Evolutionary conservation across 2,329 filamentous ascomycete species (phyloP).

Genomic region (Colletotrichum sidae): DNA sequence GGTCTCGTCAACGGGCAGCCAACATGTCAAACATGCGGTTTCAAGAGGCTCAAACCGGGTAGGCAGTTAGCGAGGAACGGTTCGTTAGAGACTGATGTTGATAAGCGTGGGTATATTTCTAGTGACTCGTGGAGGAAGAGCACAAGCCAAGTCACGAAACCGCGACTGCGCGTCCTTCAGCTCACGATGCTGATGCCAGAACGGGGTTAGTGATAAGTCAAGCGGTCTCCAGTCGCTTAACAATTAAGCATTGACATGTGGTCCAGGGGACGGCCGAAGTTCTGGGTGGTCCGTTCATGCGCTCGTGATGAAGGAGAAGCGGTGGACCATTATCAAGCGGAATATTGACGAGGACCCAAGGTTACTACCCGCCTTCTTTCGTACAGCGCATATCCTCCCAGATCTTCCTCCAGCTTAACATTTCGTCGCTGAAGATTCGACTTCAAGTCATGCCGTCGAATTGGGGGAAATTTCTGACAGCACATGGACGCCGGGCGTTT

Average conservation of each 20-base stretch:
- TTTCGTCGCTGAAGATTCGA: neutral
- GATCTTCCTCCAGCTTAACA: neutral
- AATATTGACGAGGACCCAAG: constrained; percentile 8
- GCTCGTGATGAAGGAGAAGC: constrained; percentile 12
- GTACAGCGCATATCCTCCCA: constrained; percentile 1
- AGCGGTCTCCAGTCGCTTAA: neutral
- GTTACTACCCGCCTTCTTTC: too few relatives aligned
- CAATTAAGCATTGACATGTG: constrained; percentile 22
- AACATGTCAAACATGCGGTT: too few relatives aligned
- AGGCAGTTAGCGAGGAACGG: constrained; percentile 7
- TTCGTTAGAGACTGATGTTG: constrained; percentile 11
- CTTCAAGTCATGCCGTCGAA: neutral
- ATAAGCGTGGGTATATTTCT: neutral
- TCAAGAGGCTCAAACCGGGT: constrained; percentile 18
- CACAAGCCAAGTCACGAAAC: constrained; percentile 13
- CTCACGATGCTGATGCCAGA: neutral
- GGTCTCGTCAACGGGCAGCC: too few relatives aligned
- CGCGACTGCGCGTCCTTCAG: constrained; percentile 14
- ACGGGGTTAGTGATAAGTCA: neutral
- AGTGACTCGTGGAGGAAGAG: too few relatives aligned
- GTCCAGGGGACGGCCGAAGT: constrained; percentile 12
- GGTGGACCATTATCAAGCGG: constrained; percentile 24
- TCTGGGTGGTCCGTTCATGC: constrained; percentile 29
- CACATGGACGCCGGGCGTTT: constrained; percentile 26
- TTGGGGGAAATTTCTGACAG: constrained; percentile 6